Base-by-base conservation (phyloP, 306 rosid species). In the Corylus avellana region DNA sequence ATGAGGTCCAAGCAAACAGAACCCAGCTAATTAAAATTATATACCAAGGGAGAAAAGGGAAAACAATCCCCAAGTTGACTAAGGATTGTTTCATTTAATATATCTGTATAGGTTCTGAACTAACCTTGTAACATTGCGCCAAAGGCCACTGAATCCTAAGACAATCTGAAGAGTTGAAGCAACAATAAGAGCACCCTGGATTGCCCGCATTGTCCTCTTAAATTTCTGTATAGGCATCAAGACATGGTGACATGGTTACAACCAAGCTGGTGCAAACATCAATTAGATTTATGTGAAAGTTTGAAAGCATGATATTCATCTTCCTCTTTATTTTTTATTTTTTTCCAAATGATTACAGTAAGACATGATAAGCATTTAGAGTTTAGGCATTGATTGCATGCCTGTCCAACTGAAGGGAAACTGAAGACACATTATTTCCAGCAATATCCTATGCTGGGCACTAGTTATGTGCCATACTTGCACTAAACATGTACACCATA, bases 131-230 rank as follows among this genome's bases (percentile, higher is more conserved):
- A 93, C 99, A 78, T 96, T 96, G 55, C 99, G 99, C 99, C 99
- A 96, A 39, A 96, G 98, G 81, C 99, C 99, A 81, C 99, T 96
- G 88, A 96, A 96, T 77, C 99, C 99, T 61, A 96, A 84, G 83
- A 96, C 96, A 84, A 96, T 96, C 90, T 96, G 99, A 86, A 96
- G 97, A 82, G 97, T 93, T 80, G 99, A 96, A 73, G 99, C 99
- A 56, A 96, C 85, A 81, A 96, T 93, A 76, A 96, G 94, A 80
- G 98, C 78, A 35, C 99, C 99, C 88, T 96, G 99, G 77, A 83
- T 96, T 37, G 99, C 97, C 78, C 97, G 92, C 98, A 96, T 96
- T 79, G 85, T 96, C 91, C 71, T 91, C 89, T 87, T 93, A 85
- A 96, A 96, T 88, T 76, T 91, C 99, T 96, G 97, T 70, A 82